A percentile compares a stretch with the other conserved stretches of the same genome.
Evolutionary conservation across 768 basidiomycete genomes (phyloP).

Genomic region (Kondoa malvinella): DNA sequence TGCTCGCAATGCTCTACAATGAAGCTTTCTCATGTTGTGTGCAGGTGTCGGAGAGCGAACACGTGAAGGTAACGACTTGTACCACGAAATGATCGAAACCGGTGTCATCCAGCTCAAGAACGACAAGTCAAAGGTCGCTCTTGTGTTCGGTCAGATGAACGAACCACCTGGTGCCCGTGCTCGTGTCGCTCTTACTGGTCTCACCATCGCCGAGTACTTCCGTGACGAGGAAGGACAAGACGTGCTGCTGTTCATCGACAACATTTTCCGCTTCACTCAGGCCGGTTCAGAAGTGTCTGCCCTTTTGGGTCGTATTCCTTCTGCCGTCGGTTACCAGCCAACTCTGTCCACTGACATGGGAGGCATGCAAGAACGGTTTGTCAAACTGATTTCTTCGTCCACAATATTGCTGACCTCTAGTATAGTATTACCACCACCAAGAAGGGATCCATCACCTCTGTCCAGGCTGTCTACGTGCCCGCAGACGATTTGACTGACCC

Average conservation of each 20-base stretch:
- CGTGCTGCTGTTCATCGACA: constrained; percentile 99
- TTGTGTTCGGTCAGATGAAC: constrained; percentile 99
- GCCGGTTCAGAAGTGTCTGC: constrained; percentile 99
- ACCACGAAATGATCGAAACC: constrained; percentile 98
- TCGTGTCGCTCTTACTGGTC: constrained; percentile 96
- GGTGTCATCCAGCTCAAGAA: constrained; percentile 99
- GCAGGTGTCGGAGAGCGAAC: constrained; percentile 99
- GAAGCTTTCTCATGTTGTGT: no score
- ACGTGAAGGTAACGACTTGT: constrained; percentile 98
- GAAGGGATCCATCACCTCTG: constrained; percentile 99
- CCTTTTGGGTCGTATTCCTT: constrained; percentile 98
- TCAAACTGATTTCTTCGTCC: constrained; percentile 44
- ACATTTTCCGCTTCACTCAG: constrained; percentile 99
- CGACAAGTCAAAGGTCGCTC: constrained; percentile 92
- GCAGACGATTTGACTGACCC: constrained; percentile 99
- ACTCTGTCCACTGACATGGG: constrained; percentile 99
- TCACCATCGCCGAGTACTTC: constrained; percentile 99
- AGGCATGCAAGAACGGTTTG: constrained; percentile 77
- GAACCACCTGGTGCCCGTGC: constrained; percentile 99
- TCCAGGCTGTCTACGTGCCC: constrained; percentile 99
- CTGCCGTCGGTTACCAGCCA: constrained; percentile 99
- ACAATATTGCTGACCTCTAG: neutral
- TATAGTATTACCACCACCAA: constrained; percentile 82
- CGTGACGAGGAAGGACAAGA: constrained; percentile 99
- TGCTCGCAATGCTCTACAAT: no score